Percentiles rank a stretch among this genome's conserved stretches.
These are phyloP conservation scores for Leishmania tarentolae DNA, from an alignment of 208 protist genomes.

Conservation along the genomic window DNA sequence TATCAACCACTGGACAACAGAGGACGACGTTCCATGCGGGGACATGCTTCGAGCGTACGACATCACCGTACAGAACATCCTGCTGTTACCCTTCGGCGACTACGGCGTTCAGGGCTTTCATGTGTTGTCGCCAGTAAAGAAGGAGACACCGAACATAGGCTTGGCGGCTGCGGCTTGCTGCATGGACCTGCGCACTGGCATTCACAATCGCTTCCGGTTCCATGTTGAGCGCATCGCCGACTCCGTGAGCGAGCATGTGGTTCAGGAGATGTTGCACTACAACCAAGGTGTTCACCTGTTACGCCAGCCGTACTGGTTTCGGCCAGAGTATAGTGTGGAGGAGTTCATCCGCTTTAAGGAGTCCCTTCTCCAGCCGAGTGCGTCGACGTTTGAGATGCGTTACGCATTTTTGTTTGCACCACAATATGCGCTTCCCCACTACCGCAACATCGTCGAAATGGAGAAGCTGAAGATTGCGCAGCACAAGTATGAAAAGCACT, in stretches of 20 bases:
- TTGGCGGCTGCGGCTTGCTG: slow-evolving; percentile 77
- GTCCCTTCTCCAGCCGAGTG: slow-evolving; percentile 84
- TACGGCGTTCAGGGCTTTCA: slow-evolving; percentile 87
- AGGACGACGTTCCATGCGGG: slow-evolving; percentile 53
- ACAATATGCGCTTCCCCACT: slow-evolving; percentile 62
- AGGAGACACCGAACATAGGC: slow-evolving; percentile 84
- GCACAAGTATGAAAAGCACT: slow-evolving; percentile 91
- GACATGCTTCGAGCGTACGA: slow-evolving; percentile 63
- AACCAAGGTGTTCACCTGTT: slow-evolving; percentile 83
- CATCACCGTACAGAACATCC: slow-evolving; percentile 63
- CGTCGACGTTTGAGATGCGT: slow-evolving; percentile 85
- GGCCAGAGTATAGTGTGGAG: slow-evolving; percentile 90
- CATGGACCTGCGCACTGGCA: slow-evolving; percentile 87
- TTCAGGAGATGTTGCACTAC: slow-evolving; percentile 85
- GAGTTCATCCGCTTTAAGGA: slow-evolving; percentile 91
- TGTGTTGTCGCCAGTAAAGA: slow-evolving; percentile 69
- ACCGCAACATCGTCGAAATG: slow-evolving; percentile 83
- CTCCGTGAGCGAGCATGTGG: slow-evolving; percentile 83
- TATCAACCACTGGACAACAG: slow-evolving; percentile 71
- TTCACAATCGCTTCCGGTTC: slow-evolving; percentile 91
- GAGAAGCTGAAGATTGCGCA: slow-evolving; percentile 89
- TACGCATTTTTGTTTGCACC: slow-evolving; percentile 72
- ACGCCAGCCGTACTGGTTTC: slow-evolving; percentile 87
- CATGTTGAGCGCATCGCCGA: slow-evolving; percentile 90
- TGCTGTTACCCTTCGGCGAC: slow-evolving; percentile 83